Percentiles rank a stretch among this genome's conserved stretches.
phyloP scores from a whole-genome alignment of 257 asterid genomes.

The Anisodus acutangulus region DNA sequence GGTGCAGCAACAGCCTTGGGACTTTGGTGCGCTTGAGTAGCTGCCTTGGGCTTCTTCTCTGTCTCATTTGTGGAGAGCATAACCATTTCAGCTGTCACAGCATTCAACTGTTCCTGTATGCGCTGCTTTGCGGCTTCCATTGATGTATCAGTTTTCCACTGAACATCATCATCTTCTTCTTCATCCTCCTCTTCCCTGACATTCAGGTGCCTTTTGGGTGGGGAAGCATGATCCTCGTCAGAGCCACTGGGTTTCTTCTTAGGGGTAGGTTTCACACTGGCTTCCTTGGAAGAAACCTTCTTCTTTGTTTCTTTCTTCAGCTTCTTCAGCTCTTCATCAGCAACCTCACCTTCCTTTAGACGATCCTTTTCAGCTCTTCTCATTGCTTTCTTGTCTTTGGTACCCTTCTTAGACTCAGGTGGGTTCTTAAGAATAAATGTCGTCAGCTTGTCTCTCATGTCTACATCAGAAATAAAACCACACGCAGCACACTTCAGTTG shows the following conservation, averaged over 20 bases:
- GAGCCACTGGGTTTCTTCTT: constrained; percentile 39
- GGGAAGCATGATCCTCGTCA: constrained; percentile 37
- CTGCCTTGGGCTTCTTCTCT: constrained; percentile 27
- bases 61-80: constrained; percentile 39
- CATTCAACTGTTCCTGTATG: constrained; percentile 41
- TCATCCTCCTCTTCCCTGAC: constrained; percentile 30
- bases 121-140: constrained; percentile 39
- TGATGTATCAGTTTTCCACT: constrained; percentile 46
- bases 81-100: constrained; percentile 43
- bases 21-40: not conserved
- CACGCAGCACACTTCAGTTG: constrained; percentile 56
- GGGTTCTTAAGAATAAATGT: constrained; percentile 52
- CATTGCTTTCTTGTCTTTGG: constrained; percentile 49
- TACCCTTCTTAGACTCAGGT: constrained; percentile 49
- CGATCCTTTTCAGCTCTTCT: constrained; percentile 55
- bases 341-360: constrained; percentile 51
- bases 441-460: constrained; percentile 53
- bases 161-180: constrained; percentile 37
- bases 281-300: constrained; percentile 49
- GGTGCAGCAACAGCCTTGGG: not conserved
- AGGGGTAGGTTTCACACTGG: constrained; percentile 29
- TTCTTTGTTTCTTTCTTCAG: constrained; percentile 48
- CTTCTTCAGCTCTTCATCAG: constrained; percentile 52
- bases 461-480: constrained; percentile 53
- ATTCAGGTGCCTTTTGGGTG: constrained; percentile 24